Percentiles rank a stretch among this genome's conserved stretches.
Evolutionary conservation across 2,329 filamentous ascomycete species (phyloP).

Genomic region (Chaetomium sp.): DNA sequence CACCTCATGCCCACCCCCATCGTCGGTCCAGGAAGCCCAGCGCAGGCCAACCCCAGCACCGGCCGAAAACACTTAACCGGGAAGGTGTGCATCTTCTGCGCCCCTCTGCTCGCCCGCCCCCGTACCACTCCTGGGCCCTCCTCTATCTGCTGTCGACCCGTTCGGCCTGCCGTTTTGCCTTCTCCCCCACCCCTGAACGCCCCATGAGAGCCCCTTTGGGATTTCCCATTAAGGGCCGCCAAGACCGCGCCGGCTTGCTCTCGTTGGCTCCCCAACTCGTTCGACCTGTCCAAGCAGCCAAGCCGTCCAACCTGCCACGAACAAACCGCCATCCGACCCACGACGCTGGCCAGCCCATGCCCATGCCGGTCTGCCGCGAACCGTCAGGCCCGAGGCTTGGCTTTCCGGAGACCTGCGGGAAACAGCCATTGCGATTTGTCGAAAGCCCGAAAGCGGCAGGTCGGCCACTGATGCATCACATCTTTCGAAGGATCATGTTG

Average conservation of each 20-base stretch:
- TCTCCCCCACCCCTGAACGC: too few relatives aligned
- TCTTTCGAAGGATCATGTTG: neutral
- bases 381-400: neutral
- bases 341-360: neutral
- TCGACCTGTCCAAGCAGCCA: too few relatives aligned
- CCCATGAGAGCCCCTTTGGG: too few relatives aligned
- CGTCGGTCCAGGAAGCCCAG: too few relatives aligned
- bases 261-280: too few relatives aligned
- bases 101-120: conserved; percentile 8
- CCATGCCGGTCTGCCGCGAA: neutral
- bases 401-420: neutral
- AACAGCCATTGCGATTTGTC: neutral
- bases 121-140: too few relatives aligned
- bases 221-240: neutral
- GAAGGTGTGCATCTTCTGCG: conserved; percentile 19
- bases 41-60: neutral
- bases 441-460: conserved; percentile 18
- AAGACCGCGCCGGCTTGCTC: neutral
- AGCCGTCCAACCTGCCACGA: too few relatives aligned
- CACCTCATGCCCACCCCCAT: neutral
- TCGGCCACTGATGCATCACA: neutral
- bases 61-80: conserved; percentile 17
- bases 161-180: too few relatives aligned
- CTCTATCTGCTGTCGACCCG: too few relatives aligned
- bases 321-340: neutral